Conservation (phyloP, 345 rosid genomes). For the Xanthoceras sorbifolium region DNA sequence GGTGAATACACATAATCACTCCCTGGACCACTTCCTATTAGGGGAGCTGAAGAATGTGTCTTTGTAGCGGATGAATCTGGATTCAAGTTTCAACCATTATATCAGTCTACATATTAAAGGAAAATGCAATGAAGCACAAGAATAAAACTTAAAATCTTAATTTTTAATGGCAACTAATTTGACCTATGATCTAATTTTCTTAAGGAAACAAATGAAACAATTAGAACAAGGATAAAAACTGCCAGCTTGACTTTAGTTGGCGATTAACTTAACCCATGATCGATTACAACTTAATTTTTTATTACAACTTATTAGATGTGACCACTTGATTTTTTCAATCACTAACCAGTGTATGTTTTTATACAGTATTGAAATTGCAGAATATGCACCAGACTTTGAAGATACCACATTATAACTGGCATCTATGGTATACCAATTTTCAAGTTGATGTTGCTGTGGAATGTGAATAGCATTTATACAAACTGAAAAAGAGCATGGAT, state of each 20-base stretch:
- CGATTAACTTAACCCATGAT: not conserved
- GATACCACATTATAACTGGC: not conserved
- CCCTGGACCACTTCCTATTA: conserved; percentile 63
- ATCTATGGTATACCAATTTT: not conserved
- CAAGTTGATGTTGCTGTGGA: not conserved
- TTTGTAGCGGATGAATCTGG: conserved; percentile 59
- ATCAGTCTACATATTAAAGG: not conserved
- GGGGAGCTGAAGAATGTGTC: conserved; percentile 65
- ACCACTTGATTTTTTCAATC: not conserved
- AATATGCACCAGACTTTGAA: not conserved
- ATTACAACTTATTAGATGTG: not conserved
- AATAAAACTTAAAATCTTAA: not conserved
- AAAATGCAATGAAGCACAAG: not conserved
- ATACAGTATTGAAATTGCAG: not conserved
- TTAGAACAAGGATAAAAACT: not conserved
- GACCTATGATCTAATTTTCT: not conserved
- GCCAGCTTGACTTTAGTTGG: not conserved
- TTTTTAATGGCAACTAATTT: not conserved
- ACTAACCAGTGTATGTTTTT: not conserved
- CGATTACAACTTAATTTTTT: too few species aligned
- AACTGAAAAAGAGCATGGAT: not conserved
- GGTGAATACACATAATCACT: conserved; percentile 49
- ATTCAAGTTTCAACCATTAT: conserved; percentile 21
- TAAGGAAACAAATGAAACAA: not conserved
- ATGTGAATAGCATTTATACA: not conserved